A percentile compares a stretch with the other conserved stretches of the same genome.
Conservation (phyloP, 176 grass and related monocot genomes). For the Phyllostachys edulis region DNA sequence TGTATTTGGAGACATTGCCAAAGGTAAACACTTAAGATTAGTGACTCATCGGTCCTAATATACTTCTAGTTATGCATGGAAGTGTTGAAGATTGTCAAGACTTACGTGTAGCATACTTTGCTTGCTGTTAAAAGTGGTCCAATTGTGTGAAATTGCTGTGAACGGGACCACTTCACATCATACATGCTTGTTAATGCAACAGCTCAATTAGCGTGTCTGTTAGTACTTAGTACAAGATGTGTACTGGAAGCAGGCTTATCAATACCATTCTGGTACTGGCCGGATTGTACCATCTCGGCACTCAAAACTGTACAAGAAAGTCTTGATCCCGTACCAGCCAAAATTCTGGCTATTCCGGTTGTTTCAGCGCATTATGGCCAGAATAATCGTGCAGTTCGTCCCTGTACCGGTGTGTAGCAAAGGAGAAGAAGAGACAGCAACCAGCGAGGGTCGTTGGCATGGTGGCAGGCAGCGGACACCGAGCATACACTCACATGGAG, state of each 20-base stretch:
- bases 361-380: too few species aligned
- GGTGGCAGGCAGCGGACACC: too few species aligned
- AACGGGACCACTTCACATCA: conserved; percentile 11
- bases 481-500: too few species aligned
- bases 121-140: neutral
- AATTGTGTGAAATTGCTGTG: neutral
- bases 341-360: too few species aligned
- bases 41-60: neutral
- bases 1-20: conserved; percentile 81
- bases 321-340: too few species aligned
- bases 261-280: too few species aligned
- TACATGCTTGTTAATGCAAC: conserved; percentile 5
- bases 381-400: too few species aligned
- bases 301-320: too few species aligned
- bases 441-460: too few species aligned
- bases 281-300: too few species aligned
- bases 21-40: conserved; percentile 52
- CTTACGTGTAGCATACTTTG: neutral
- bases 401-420: too few species aligned
- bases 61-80: neutral
- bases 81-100: neutral
- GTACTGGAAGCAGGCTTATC: neutral
- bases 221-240: neutral
- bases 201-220: conserved; percentile 19
- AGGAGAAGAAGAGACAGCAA: too few species aligned